phyloP scores from a whole-genome alignment of 495 filamentous ascomycete genomes.

The Hypoxylon rickii region DNA sequence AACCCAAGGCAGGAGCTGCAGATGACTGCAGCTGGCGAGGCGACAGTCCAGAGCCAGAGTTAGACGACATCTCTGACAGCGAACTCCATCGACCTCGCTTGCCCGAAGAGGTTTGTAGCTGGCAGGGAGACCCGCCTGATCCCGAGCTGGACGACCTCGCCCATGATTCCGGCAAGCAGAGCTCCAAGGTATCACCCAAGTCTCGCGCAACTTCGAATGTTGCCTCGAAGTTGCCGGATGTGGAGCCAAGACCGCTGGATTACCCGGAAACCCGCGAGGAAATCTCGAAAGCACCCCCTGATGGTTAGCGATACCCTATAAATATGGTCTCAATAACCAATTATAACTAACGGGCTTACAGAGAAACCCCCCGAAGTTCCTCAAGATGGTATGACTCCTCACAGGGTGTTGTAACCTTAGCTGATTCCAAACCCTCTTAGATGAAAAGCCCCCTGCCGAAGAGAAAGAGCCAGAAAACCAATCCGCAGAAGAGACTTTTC shows the following conservation, averaged over 20 bases:
- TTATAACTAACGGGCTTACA: not conserved
- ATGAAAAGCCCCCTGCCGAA: not conserved
- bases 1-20: slow-evolving; percentile 23
- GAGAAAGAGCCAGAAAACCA: not conserved
- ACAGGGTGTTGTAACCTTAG: not conserved
- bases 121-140: slow-evolving; percentile 35
- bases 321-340: not conserved
- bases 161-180: slow-evolving; percentile 4
- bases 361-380: not conserved
- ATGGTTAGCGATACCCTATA: not conserved
- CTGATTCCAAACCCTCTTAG: slow-evolving; percentile 11
- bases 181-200: slow-evolving; percentile 13
- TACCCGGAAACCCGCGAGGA: not conserved
- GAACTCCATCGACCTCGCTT: not conserved
- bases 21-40: slow-evolving; percentile 23
- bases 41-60: slow-evolving; percentile 20
- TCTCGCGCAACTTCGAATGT: slow-evolving; percentile 7
- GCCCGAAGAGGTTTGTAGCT: slow-evolving; percentile 22
- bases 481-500: slow-evolving; percentile 3
- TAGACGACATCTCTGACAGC: slow-evolving; percentile 17
- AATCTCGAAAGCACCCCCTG: not conserved
- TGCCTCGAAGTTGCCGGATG: not conserved
- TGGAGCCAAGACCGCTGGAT: slow-evolving; percentile 1
- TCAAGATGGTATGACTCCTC: slow-evolving; percentile 1
- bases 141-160: slow-evolving; percentile 36